Evolutionary conservation across 108 stramenopile species (phyloP), one percentile per base, ranked within the genome.

Genomic region (Cylindrotheca closterium): DNA sequence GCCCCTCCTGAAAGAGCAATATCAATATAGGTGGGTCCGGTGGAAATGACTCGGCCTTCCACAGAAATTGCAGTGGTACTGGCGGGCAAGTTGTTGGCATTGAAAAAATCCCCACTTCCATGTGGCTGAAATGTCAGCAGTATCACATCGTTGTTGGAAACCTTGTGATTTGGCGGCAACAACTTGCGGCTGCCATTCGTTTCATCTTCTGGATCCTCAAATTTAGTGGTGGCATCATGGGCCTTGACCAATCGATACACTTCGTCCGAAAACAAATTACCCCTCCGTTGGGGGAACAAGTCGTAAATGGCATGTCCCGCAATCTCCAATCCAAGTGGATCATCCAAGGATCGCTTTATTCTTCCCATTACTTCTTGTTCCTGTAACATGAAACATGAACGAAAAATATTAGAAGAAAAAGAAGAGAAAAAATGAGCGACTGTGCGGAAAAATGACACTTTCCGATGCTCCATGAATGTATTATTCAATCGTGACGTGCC

Each of bases 191-290:
- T 37, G 4, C 12, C 52, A 0, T 34, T 54, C 18, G n/a, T 46
- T 3, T 22, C 32, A 30, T 54, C 15, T 7, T 25, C n/a, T 5
- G 5, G 19, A 53, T 51, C 51, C 19, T 15, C 26, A 29, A 60
- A 67, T 18, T 56, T 19, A 2, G 85, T 82, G 7, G 91, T 89
- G 25, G 92, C 88, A 62, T 93, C 92, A 2, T 51, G 18, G 5
- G 88, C 80, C 61, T 90, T 93, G 54, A 71, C 63, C 31, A 93
- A 73, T 25, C 92, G 78, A 59, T 93, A 93, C 2, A 93, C 85
- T 81, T 93, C 92, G 46, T 93, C 92, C 47, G 74, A 75, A 81
- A 88, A 93, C 1, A 93, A 57, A 70, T 90, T 90, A 7, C 92
- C 92, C 1, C 92, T 66, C 31, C 92, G 80, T 70, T 79, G 68